These are phyloP conservation scores for Malus hybrid DNA, from an alignment of 331 rosid species.

Conservation along the genomic window DNA sequence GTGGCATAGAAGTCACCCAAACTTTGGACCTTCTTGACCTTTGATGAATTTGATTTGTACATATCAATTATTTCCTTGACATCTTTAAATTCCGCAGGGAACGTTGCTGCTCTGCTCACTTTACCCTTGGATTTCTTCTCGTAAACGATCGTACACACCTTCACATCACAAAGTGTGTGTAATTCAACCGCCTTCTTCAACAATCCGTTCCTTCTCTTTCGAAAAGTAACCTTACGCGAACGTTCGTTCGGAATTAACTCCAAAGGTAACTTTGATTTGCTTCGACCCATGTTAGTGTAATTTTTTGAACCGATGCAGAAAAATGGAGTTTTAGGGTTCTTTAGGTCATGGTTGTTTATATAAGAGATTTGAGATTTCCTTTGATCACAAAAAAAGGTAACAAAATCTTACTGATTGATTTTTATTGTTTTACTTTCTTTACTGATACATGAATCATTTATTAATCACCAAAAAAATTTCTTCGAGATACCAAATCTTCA, in stretches of 20 bases:
- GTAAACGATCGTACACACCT: slow-evolving; percentile 3
- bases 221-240: slow-evolving; percentile 6
- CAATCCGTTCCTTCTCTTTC: slow-evolving; percentile 17
- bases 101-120: background rate
- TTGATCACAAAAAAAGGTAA: background rate
- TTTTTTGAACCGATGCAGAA: background rate
- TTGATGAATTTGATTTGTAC: background rate
- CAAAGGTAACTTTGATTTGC: background rate
- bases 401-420: background rate
- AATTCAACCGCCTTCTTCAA: slow-evolving; percentile 20
- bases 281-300: slow-evolving; percentile 5
- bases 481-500: too few relatives aligned
- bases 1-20: slow-evolving; percentile 2
- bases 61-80: slow-evolving; percentile 3
- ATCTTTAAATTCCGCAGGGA: background rate
- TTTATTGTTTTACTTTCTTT: background rate
- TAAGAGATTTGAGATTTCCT: background rate
- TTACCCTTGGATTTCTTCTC: background rate
- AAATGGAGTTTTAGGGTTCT: background rate
- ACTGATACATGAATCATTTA: background rate
- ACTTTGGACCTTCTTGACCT: background rate
- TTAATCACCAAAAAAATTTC: background rate
- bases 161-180: slow-evolving; percentile 16
- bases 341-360: background rate
- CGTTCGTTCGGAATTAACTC: background rate